phyloP scores from a whole-genome alignment of 192 early-diverging fungal species.

The Physocladia obscura region DNA sequence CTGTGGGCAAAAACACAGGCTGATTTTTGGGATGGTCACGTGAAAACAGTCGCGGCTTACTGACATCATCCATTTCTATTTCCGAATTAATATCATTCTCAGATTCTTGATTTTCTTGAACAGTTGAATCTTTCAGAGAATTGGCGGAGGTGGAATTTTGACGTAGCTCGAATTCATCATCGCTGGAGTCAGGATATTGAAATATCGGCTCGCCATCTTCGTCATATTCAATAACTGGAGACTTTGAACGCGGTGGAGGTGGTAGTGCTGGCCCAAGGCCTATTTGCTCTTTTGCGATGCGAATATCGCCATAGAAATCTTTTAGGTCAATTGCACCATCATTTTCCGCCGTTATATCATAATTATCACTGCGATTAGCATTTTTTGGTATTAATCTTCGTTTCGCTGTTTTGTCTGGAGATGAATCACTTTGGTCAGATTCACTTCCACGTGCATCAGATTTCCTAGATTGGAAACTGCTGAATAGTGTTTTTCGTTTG shows the following conservation, averaged over 20 bases:
- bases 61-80: neutral
- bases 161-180: constrained; percentile 7
- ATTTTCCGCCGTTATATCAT: neutral
- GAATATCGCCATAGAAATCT: neutral
- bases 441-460: no score
- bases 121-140: neutral
- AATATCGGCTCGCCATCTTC: constrained; percentile 22
- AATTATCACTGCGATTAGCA: neutral
- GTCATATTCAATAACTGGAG: neutral
- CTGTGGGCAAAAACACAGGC: neutral
- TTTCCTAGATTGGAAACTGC: no score
- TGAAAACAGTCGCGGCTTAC: neutral
- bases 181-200: constrained; percentile 16
- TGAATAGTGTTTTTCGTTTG: neutral
- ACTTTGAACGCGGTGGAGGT: neutral
- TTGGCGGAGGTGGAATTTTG: neutral
- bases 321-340: no score
- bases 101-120: neutral
- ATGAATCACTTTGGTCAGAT: neutral
- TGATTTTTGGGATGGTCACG: neutral
- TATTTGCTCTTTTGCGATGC: neutral
- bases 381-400: neutral
- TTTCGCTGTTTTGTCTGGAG: neutral
- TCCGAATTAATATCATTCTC: neutral
- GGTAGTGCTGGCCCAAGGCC: neutral